A percentile compares a stretch with the other conserved stretches of the same genome.
These are phyloP conservation scores for Jasminum sambac DNA, from an alignment of 257 asterid genomes.

Conservation along the genomic window DNA sequence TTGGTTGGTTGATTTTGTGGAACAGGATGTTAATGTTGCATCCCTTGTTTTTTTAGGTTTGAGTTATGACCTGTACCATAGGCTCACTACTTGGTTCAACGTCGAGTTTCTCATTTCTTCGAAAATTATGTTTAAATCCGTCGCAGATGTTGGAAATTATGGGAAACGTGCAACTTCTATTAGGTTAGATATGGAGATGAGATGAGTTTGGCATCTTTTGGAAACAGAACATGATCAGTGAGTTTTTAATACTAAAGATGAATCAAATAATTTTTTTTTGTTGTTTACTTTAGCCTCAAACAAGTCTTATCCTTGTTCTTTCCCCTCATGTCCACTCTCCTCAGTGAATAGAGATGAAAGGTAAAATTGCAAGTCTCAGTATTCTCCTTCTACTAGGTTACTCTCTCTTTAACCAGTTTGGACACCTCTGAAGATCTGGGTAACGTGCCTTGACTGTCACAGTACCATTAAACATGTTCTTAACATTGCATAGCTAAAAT, in stretches of 20 bases:
- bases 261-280: neutral
- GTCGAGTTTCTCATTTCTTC: neutral
- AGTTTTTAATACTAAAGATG: too few relatives aligned
- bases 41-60: neutral
- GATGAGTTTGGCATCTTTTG: neutral
- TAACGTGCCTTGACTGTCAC: neutral
- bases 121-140: neutral
- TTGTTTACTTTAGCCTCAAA: neutral
- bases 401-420: neutral
- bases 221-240: neutral
- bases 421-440: neutral
- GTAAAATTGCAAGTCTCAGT: slow-evolving; percentile 2
- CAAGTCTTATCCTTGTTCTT: neutral
- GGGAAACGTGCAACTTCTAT: neutral
- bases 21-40: neutral
- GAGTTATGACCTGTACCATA: neutral
- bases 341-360: neutral
- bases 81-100: neutral
- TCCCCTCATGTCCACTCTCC: neutral
- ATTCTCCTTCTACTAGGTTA: neutral
- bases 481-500: neutral
- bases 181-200: neutral
- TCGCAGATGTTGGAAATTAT: neutral
- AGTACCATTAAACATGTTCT: neutral
- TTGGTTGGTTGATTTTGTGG: slow-evolving; percentile 1